Evolutionary conservation across 495 filamentous ascomycete genomes (phyloP).

Genomic region (Usnea hakonensis): DNA sequence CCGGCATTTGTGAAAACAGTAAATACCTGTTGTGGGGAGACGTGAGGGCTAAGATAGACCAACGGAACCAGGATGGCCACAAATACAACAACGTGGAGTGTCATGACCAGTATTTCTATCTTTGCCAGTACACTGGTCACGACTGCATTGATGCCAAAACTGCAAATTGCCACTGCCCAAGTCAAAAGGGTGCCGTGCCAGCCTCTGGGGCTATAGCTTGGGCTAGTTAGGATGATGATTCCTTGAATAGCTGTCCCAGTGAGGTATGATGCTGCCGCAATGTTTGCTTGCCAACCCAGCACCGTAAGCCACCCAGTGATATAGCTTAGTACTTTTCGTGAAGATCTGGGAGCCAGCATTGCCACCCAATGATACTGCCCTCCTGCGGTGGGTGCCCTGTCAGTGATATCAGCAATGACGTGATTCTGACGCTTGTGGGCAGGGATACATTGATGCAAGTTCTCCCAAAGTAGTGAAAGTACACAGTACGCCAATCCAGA

Average conservation of each 20-base stretch:
- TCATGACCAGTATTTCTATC: constrained; percentile 39
- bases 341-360: constrained; percentile 36
- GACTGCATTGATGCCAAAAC: constrained; percentile 36
- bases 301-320: constrained; percentile 43
- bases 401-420: too few species aligned
- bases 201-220: constrained; percentile 29
- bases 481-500: constrained; percentile 35
- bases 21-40: constrained; percentile 34
- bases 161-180: constrained; percentile 34
- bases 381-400: constrained; percentile 40
- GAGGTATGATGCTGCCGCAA: constrained; percentile 32
- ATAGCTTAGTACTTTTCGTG: constrained; percentile 38
- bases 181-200: constrained; percentile 40
- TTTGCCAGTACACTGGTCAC: constrained; percentile 34
- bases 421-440: background rate
- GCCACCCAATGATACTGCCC: constrained; percentile 48
- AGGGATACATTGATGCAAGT: constrained; percentile 36
- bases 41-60: constrained; percentile 39
- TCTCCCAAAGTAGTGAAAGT: constrained; percentile 34
- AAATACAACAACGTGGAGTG: constrained; percentile 45
- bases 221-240: constrained; percentile 30
- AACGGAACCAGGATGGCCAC: constrained; percentile 46
- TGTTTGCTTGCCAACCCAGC: constrained; percentile 37
- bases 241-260: constrained; percentile 37
- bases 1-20: constrained; percentile 40